These are phyloP conservation scores for Boletellus ananas DNA, from an alignment of 768 basidiomycete genomes.

Conservation along the genomic window DNA sequence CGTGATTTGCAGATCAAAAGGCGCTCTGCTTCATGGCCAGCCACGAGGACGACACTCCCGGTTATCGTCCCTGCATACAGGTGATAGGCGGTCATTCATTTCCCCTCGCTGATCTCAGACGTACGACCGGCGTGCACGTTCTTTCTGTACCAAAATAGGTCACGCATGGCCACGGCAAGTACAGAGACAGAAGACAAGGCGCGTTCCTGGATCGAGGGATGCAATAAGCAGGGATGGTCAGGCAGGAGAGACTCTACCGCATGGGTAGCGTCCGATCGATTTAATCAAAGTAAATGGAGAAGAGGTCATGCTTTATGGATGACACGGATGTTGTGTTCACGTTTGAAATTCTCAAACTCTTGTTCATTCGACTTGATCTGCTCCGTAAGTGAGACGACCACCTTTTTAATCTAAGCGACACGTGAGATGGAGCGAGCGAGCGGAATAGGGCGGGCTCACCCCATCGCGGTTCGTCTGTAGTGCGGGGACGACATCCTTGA, in stretches of 20 bases:
- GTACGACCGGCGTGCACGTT: background rate
- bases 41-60: background rate
- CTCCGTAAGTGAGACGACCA: slow-evolving; percentile 70
- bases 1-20: background rate
- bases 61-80: background rate
- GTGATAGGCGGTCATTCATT: background rate
- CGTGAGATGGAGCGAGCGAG: slow-evolving; percentile 6
- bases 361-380: slow-evolving; percentile 89
- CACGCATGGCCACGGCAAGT: background rate
- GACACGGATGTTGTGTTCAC: slow-evolving; percentile 71
- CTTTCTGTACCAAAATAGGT: background rate
- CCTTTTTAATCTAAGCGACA: slow-evolving; percentile 67
- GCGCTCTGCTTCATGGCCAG: background rate
- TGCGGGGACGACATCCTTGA: slow-evolving; percentile 89
- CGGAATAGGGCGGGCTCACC: slow-evolving; percentile 41
- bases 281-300: slow-evolving; percentile 1
- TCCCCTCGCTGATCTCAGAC: background rate
- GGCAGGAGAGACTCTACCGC: background rate
- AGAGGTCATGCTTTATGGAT: slow-evolving; percentile 33
- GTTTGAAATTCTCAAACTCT: slow-evolving; percentile 77
- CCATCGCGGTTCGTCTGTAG: slow-evolving; percentile 87
- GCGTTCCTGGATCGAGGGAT: background rate
- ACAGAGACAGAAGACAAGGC: background rate
- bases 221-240: background rate
- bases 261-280: background rate